phyloP scores from a whole-genome alignment of 352 stramenopile genomes.

The Phytophthora foliorum region DNA sequence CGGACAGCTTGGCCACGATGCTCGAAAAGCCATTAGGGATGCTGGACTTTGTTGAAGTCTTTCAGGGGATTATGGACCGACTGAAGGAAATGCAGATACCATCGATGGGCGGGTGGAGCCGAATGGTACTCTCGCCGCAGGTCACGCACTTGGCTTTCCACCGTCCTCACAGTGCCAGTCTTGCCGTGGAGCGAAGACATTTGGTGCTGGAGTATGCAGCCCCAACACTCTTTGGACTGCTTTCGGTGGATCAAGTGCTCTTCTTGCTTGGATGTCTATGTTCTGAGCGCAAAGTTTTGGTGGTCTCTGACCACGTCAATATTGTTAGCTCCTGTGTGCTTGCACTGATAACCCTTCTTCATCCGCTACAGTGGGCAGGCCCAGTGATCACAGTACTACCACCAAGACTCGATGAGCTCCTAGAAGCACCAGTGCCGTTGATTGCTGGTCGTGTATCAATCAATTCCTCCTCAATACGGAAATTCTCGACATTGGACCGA shows the following conservation, averaged over 20 bases:
- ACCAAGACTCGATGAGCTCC: conserved; percentile 70
- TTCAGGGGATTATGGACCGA: conserved; percentile 67
- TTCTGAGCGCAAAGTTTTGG: conserved; percentile 80
- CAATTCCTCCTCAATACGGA: conserved; percentile 48
- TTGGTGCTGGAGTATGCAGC: conserved; percentile 81
- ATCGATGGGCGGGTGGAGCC: conserved; percentile 80
- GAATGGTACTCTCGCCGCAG: conserved; percentile 62
- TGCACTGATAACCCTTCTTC: conserved; percentile 73
- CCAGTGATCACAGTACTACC: conserved; percentile 81
- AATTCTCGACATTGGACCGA: conserved; percentile 64
- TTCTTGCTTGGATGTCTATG: conserved; percentile 82
- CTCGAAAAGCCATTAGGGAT: conserved; percentile 47
- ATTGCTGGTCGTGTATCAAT: conserved; percentile 83
- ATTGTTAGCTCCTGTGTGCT: conserved; percentile 81
- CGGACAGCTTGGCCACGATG: conserved; percentile 27
- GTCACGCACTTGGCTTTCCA: conserved; percentile 82
- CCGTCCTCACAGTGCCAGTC: conserved; percentile 68
- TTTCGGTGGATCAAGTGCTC: conserved; percentile 83
- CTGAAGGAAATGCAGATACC: conserved; percentile 73
- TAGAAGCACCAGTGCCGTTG: conserved; percentile 81
- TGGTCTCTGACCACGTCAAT: conserved; percentile 82
- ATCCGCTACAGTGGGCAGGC: conserved; percentile 79
- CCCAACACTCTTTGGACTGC: conserved; percentile 71
- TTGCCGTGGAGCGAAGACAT: conserved; percentile 64
- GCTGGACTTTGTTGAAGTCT: conserved; percentile 71